Evolutionary conservation across 2,329 filamentous ascomycete species (phyloP).

Genomic region (Fonsecaea erecta): DNA sequence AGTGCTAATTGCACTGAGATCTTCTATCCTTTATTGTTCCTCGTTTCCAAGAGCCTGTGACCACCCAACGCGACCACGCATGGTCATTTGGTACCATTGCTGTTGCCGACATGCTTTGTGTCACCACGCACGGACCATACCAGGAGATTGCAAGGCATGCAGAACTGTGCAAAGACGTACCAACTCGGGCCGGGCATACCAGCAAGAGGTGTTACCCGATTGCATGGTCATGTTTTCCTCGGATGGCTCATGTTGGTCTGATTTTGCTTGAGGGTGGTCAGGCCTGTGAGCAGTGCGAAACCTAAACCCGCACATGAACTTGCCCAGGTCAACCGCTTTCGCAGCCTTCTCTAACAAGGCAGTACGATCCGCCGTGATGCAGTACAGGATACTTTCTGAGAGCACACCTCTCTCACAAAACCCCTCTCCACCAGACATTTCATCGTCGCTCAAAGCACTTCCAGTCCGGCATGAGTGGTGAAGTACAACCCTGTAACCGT

Average conservation of each 20-base stretch:
- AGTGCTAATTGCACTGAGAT: too few species aligned
- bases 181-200: too few species aligned
- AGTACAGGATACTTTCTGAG: conserved; percentile 46
- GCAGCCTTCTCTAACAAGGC: conserved; percentile 58
- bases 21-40: too few species aligned
- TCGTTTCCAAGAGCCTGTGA: too few species aligned
- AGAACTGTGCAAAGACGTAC: too few species aligned
- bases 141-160: too few species aligned
- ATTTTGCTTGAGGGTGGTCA: conserved; percentile 10
- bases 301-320: conserved; percentile 36
- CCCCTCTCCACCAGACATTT: neutral
- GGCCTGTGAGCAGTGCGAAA: conserved; percentile 36
- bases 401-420: neutral
- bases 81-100: too few species aligned
- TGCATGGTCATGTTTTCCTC: neutral
- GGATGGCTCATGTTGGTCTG: neutral
- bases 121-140: too few species aligned
- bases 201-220: neutral
- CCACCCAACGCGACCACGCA: too few species aligned
- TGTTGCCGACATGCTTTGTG: too few species aligned
- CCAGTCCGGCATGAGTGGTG: conserved; percentile 37
- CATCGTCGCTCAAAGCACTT: conserved; percentile 24
- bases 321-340: conserved; percentile 45
- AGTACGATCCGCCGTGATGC: conserved; percentile 61
- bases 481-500: conserved; percentile 43